phyloP scores from a whole-genome alignment of 2,329 filamentous ascomycete genomes.

The Talaromyces sp. region DNA sequence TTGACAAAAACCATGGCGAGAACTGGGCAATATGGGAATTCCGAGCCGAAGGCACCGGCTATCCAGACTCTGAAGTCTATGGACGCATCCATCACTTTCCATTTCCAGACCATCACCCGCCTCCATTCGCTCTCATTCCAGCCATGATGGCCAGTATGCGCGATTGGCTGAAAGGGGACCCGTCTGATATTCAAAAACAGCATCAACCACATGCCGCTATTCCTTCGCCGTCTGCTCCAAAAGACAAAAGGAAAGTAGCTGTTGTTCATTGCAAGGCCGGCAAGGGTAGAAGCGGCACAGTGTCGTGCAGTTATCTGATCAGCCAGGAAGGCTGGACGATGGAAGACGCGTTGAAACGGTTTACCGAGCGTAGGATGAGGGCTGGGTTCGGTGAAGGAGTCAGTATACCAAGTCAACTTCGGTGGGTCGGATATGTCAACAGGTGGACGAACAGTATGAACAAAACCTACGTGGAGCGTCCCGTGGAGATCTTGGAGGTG shows the following conservation, averaged over 20 bases:
- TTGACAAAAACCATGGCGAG: slow-evolving; percentile 75
- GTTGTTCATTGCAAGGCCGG: slow-evolving; percentile 98
- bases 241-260: slow-evolving; percentile 57
- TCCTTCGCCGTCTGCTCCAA: background rate
- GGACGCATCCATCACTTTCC: slow-evolving; percentile 83
- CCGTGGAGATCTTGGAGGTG: slow-evolving; percentile 79
- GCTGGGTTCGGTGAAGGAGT: slow-evolving; percentile 83
- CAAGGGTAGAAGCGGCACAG: slow-evolving; percentile 86
- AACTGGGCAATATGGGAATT: slow-evolving; percentile 99
- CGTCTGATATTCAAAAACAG: slow-evolving; percentile 14
- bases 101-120: slow-evolving; percentile 95
- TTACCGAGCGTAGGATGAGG: slow-evolving; percentile 83
- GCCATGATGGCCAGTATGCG: slow-evolving; percentile 89
- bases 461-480: slow-evolving; percentile 76
- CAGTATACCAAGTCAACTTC: slow-evolving; percentile 84
- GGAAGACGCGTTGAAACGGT: slow-evolving; percentile 59
- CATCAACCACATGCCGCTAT: slow-evolving; percentile 10
- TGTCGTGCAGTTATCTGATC: slow-evolving; percentile 84
- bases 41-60: slow-evolving; percentile 90
- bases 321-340: slow-evolving; percentile 70
- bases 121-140: slow-evolving; percentile 83
- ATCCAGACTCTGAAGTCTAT: slow-evolving; percentile 86
- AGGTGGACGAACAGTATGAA: slow-evolving; percentile 67
- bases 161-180: slow-evolving; percentile 62
- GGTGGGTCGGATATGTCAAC: slow-evolving; percentile 85